These are phyloP conservation scores for Arabidopsis lyrata DNA, from an alignment of 441 rosid species.

Conservation along the genomic window DNA sequence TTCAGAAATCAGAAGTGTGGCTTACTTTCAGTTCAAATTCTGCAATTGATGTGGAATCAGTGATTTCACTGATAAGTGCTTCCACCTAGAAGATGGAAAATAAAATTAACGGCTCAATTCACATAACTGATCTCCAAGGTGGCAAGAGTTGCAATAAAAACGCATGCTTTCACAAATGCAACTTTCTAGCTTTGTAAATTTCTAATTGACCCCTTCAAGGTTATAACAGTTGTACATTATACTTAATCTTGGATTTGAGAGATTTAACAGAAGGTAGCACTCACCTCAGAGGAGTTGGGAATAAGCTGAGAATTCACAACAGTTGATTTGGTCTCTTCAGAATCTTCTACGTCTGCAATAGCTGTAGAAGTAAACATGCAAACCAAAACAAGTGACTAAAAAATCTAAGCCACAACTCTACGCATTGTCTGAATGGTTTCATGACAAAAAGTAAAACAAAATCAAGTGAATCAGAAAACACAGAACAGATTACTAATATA, in stretches of 20 bases:
- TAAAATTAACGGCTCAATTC: neutral
- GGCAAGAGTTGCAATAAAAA: neutral
- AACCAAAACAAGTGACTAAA: too few relatives aligned
- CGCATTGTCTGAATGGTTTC: neutral
- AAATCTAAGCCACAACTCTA: neutral
- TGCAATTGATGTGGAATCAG: conserved; percentile 71
- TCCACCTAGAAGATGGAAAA: conserved; percentile 61
- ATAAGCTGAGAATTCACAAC: conserved; percentile 34
- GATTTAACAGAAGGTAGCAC: neutral
- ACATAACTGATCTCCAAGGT: neutral
- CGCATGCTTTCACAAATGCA: neutral
- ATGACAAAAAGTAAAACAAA: neutral
- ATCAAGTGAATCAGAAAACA: neutral
- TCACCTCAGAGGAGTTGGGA: conserved; percentile 40
- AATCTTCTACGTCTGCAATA: conserved; percentile 33
- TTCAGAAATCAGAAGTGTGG: conserved; percentile 11
- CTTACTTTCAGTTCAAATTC: conserved; percentile 87
- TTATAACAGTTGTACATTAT: neutral
- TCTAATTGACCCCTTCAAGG: neutral
- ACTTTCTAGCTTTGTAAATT: neutral
- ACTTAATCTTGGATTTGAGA: neutral
- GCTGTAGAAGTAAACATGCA: neutral
- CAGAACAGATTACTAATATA: neutral
- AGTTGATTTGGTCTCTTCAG: conserved; percentile 37
- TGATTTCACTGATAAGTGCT: conserved; percentile 67